Conservation (phyloP, 202 grass and related monocot genomes). For the Musa balbisiana region DNA sequence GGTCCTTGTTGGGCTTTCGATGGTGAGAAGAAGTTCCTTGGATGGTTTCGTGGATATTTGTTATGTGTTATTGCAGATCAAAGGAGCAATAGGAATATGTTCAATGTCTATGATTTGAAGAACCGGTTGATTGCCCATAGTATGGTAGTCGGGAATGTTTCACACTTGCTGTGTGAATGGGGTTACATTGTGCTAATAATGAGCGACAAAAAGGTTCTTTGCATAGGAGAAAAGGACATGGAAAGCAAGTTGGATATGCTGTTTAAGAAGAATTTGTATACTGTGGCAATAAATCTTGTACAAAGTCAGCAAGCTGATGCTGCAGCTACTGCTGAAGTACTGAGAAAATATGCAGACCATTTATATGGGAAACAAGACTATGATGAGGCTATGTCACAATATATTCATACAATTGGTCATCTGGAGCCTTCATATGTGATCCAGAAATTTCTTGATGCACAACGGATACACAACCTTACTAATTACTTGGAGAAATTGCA, state of each 20-base stretch:
- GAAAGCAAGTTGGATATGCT: constrained; percentile 99
- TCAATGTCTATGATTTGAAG: constrained; percentile 89
- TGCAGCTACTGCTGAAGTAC: constrained; percentile 84
- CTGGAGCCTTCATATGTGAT: constrained; percentile 96
- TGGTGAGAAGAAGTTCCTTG: constrained; percentile 84
- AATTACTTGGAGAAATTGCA: constrained; percentile 97
- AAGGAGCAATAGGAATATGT: constrained; percentile 55
- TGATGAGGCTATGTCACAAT: constrained; percentile 92
- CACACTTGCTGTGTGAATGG: constrained; percentile 78
- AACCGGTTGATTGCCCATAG: constrained; percentile 87
- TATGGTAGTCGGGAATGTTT: constrained; percentile 74
- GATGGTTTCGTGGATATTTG: constrained; percentile 95
- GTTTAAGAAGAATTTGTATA: constrained; percentile 98
- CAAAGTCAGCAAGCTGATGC: constrained; percentile 95
- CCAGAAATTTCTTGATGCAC: constrained; percentile 96
- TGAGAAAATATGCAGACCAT: constrained; percentile 92
- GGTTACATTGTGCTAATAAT: constrained; percentile 88
- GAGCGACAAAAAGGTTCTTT: constrained; percentile 75
- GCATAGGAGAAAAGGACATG: constrained; percentile 97
- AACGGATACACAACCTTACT: constrained; percentile 86
- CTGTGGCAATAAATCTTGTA: constrained; percentile 83
- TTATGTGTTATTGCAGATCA: constrained; percentile 76
- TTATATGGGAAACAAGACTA: constrained; percentile 91
- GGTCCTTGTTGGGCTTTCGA: constrained; percentile 98
- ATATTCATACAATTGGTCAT: constrained; percentile 92